A percentile compares a stretch with the other conserved stretches of the same genome.
Evolutionary conservation across 2,329 filamentous ascomycete genomes (phyloP).

Genomic region (Aspergillus tubingensis): DNA sequence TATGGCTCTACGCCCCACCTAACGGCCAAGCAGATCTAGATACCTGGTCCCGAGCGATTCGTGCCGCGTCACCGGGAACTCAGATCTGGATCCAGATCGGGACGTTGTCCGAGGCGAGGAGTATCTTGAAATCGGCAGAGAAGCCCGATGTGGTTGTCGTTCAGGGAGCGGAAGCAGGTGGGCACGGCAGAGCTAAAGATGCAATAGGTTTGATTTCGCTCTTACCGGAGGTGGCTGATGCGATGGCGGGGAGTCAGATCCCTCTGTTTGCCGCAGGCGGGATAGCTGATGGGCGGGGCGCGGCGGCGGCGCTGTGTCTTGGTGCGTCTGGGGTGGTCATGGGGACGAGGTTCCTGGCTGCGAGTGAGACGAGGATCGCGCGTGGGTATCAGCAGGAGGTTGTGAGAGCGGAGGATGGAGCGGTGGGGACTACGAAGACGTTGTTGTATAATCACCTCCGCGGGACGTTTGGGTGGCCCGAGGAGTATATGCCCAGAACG

Average conservation of each 20-base stretch:
- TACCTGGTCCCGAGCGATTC: slow-evolving; percentile 50
- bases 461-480: slow-evolving; percentile 62
- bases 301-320: slow-evolving; percentile 52
- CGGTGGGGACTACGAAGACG: slow-evolving; percentile 52
- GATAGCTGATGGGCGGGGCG: slow-evolving; percentile 55
- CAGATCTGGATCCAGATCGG: slow-evolving; percentile 61
- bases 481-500: slow-evolving; percentile 59
- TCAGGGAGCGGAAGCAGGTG: slow-evolving; percentile 59
- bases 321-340: slow-evolving; percentile 60
- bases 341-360: slow-evolving; percentile 65
- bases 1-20: slow-evolving; percentile 46
- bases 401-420: slow-evolving; percentile 54
- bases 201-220: slow-evolving; percentile 54
- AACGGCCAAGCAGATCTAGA: slow-evolving; percentile 37
- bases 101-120: slow-evolving; percentile 51
- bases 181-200: slow-evolving; percentile 52
- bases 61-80: slow-evolving; percentile 44
- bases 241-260: slow-evolving; percentile 39
- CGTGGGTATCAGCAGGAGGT: slow-evolving; percentile 56
- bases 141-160: slow-evolving; percentile 57
- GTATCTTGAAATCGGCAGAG: slow-evolving; percentile 38
- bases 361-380: slow-evolving; percentile 52
- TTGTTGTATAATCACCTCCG: slow-evolving; percentile 58
- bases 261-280: slow-evolving; percentile 57
- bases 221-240: slow-evolving; percentile 55